phyloP scores from a whole-genome alignment of 352 stramenopile genomes.

The Globisporangium takayamanum region DNA sequence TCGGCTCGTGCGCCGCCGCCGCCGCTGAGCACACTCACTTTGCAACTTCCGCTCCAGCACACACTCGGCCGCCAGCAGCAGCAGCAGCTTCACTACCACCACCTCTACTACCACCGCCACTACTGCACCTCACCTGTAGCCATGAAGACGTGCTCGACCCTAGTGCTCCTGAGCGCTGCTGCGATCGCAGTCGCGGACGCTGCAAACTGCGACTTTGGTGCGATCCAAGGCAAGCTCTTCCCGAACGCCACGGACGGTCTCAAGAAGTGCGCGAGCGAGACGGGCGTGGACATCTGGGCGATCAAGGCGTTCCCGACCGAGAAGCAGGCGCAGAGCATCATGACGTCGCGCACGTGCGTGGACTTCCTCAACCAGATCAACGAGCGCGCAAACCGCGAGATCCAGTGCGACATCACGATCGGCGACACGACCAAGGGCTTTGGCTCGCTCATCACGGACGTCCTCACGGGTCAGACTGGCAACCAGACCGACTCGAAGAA shows the following conservation, averaged over 20 bases:
- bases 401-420: slow-evolving; percentile 42
- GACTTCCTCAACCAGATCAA: slow-evolving; percentile 70
- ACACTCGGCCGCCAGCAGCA: too few relatives aligned
- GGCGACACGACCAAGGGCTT: slow-evolving; percentile 32
- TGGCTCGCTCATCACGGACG: slow-evolving; percentile 31
- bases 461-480: slow-evolving; percentile 51
- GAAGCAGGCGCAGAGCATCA: slow-evolving; percentile 34
- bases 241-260: slow-evolving; percentile 41
- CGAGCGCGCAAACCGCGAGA: slow-evolving; percentile 43
- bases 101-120: too few relatives aligned
- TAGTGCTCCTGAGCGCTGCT: slow-evolving; percentile 12
- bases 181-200: slow-evolving; percentile 13
- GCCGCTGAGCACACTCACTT: too few relatives aligned
- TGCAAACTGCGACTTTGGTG: slow-evolving; percentile 36
- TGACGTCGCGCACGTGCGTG: slow-evolving; percentile 44
- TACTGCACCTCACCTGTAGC: neutral
- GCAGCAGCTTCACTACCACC: too few relatives aligned
- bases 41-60: too few relatives aligned
- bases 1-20: too few relatives aligned
- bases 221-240: slow-evolving; percentile 41
- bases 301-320: slow-evolving; percentile 33
- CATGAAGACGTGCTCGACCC: slow-evolving; percentile 24
- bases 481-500: slow-evolving; percentile 41
- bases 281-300: slow-evolving; percentile 46
- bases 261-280: slow-evolving; percentile 26